Evolutionary conservation across 2,329 filamentous ascomycete genomes (phyloP).

Genomic region (Fusarium burgessii): DNA sequence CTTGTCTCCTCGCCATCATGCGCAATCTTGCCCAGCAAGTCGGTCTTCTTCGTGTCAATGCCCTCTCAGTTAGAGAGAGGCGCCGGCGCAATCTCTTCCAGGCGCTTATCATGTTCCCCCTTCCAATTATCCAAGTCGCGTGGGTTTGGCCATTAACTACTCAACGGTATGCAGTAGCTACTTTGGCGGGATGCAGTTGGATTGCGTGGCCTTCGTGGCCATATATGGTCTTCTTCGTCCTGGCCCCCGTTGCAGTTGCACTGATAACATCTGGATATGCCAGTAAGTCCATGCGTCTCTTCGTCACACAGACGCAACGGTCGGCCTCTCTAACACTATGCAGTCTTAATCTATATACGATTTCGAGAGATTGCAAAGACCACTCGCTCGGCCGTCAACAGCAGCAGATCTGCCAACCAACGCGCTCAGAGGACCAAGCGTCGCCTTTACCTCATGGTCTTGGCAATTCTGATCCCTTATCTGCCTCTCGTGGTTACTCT

Average conservation of each 20-base stretch:
- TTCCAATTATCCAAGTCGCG: conserved; percentile 62
- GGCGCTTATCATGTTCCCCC: conserved; percentile 65
- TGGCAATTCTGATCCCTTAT: conserved; percentile 65
- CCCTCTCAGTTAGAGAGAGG: conserved; percentile 56
- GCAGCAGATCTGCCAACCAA: conserved; percentile 55
- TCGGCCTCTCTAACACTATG: neutral
- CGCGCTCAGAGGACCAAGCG: conserved; percentile 62
- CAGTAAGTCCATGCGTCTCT: conserved; percentile 53
- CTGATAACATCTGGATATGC: conserved; percentile 60
- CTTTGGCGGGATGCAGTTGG: conserved; percentile 63
- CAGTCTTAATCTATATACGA: conserved; percentile 61
- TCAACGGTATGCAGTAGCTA: conserved; percentile 62
- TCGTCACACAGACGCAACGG: neutral
- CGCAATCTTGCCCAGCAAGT: conserved; percentile 65
- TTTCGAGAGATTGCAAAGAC: conserved; percentile 60
- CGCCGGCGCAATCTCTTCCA: conserved; percentile 59
- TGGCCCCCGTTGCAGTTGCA: conserved; percentile 59
- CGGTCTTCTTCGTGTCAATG: conserved; percentile 56
- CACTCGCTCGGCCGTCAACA: conserved; percentile 55
- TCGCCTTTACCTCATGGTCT: conserved; percentile 67
- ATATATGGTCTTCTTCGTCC: conserved; percentile 61
- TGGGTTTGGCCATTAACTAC: conserved; percentile 61
- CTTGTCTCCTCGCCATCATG: conserved; percentile 67
- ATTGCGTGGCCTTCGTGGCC: conserved; percentile 60
- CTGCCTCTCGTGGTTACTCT: conserved; percentile 61